A percentile compares a stretch with the other conserved stretches of the same genome.
Evolutionary conservation across 2,329 filamentous ascomycete genomes (phyloP).

Genomic region (Botryotinia convoluta): DNA sequence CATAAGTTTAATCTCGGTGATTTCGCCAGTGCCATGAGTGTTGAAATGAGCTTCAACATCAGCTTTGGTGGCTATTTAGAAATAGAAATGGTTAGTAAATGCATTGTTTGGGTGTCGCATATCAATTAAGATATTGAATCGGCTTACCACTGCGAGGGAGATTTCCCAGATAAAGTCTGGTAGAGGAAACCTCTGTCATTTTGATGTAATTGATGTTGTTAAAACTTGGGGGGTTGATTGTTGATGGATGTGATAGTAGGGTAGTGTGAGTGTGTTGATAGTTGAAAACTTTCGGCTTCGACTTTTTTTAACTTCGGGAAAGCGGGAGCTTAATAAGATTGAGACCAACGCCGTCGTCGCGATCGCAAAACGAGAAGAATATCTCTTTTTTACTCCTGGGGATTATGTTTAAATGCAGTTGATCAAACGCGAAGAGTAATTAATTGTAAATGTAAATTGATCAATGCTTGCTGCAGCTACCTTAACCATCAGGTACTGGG

Average conservation of each 20-base stretch:
- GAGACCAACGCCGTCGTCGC: conserved; percentile 4
- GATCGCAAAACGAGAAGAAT: background rate
- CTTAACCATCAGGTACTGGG: conserved; percentile 11
- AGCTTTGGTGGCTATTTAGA: conserved; percentile 77
- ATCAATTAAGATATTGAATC: background rate
- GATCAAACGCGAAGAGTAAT: conserved; percentile 6
- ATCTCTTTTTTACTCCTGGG: background rate
- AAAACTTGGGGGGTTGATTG: background rate
- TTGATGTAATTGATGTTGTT: conserved; percentile 25
- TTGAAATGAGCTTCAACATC: conserved; percentile 96
- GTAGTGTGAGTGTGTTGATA: background rate
- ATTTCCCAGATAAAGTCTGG: conserved; percentile 95
- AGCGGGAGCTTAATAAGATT: background rate
- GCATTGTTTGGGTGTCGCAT: conserved; percentile 1
- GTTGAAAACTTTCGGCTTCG: conserved; percentile 4
- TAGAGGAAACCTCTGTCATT: conserved; percentile 87
- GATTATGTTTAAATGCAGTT: background rate
- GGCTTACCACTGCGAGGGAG: conserved; percentile 89
- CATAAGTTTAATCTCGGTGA: conserved; percentile 99
- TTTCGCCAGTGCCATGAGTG: conserved; percentile 93
- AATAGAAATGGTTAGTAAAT: background rate
- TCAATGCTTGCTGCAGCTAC: conserved; percentile 21
- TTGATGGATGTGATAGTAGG: background rate
- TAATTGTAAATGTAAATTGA: conserved; percentile 10
- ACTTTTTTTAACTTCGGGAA: background rate